Evolutionary conservation across 2,329 filamentous ascomycete species (phyloP), one percentile per base, ranked within the genome.

Genomic region (Fusarium pseudonygamai): DNA sequence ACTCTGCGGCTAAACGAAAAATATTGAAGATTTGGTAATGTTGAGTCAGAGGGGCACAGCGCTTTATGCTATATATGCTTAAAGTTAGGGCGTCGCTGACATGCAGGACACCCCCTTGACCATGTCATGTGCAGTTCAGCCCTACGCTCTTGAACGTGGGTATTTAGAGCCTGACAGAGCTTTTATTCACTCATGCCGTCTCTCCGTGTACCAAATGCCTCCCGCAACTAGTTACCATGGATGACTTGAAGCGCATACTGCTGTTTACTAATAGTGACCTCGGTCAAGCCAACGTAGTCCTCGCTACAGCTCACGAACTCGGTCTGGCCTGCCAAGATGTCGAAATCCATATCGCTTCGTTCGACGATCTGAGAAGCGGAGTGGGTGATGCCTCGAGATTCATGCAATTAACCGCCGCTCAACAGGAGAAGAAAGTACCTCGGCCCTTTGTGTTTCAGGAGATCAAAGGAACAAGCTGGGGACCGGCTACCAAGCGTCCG

Each of bases 191-290:
- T 11, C n/a, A 50, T 12, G 3, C 3, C 6, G 8, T 11, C 6
- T 26, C 18, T 36, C 11, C 4, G 9, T 10, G 7, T 6, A 5
- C 12, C 6, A 7, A 20, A 26, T 13, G 14, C 16, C 6, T 8
- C 28, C 6, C 0, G 9, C 0, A 3, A 8, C 36, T 2, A 0
- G 4, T 1, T 13, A 30, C 3, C 0, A 61, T 58, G 59, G 7
- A 24, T 1, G 7, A 2, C 4, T 12, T 1, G 2, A 22, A 24
- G 12, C 32, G 60, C 0, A 1, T 62, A 2, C 13, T 62, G 1
- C 3, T 62, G 7, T 39, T 62, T 14, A 60, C 53, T 0, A 60
- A 60, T 2, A 60, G 60, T 9, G 60, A 62, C 22, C 32, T 37
- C 8, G 32, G 60, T 0, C 60, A 60, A 60, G 39, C 60, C 11